Evolutionary conservation across 2,329 filamentous ascomycete species (phyloP), one percentile per base, ranked within the genome.

Genomic region (Thermomyces lanuginosus): DNA sequence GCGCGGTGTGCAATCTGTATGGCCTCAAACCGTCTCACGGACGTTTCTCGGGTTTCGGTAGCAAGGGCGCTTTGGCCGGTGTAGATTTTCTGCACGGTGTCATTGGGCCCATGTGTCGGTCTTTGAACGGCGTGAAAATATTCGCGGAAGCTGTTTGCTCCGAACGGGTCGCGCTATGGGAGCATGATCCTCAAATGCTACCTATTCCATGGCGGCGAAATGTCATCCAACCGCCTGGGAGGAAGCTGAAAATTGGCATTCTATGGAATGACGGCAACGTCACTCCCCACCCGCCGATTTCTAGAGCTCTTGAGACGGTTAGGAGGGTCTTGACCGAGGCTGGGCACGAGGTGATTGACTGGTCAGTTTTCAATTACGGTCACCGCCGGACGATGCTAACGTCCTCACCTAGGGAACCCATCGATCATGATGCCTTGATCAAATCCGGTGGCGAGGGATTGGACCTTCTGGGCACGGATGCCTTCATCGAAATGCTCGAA

Each of bases 131-230:
- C 16, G 33, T 50, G n/a, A 43, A 48, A 30, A 27, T 39, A 2
- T 46, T 50, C 19, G 48, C 52, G 44, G 43, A 49, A 21, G 28
- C 42, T 6, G 37, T 61, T n/a, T n/a, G n/a, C n/a, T 1, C 37
- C 56, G 1, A 40, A 37, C 7, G 34, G 41, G 6, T 34, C 44
- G 25, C 48, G 5, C 39, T 41, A 9, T 33, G 55, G 55, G 32
- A 42, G 13, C 35, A 49, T 21, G 53, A 57, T 30, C 45, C 48
- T 4, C 46, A 46, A 21, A 43, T 47, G 4, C 36, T 48, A 0
- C 48, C 51, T 3, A 40, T 58, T 14, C 46, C 50, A 2, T 58
- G 54, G 55, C n/a, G n/a, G n/a, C n/a, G n/a, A n/a, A n/a, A n/a
- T n/a, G n/a, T n/a, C n/a, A n/a, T n/a, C n/a, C n/a, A n/a, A n/a